A percentile compares a stretch with the other conserved stretches of the same genome.
These are phyloP conservation scores for Backusella circina DNA, from an alignment of 192 early-diverging fungal species.

Conservation along the genomic window DNA sequence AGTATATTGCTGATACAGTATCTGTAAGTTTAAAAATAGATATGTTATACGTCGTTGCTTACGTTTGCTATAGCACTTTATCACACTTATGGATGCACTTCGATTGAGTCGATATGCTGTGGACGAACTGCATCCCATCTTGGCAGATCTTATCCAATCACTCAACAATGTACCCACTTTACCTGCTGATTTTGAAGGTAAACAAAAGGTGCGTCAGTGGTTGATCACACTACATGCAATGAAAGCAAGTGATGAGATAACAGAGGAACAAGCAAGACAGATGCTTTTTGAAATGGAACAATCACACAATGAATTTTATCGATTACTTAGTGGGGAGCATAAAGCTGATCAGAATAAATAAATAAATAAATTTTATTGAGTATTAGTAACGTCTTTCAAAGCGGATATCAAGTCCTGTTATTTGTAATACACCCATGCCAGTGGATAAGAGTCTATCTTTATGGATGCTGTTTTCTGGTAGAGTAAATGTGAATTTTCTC, in stretches of 20 bases:
- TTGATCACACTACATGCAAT: constrained; percentile 86
- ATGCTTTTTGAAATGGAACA: constrained; percentile 89
- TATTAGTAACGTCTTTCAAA: background rate
- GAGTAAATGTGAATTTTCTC: background rate
- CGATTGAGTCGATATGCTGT: constrained; percentile 80
- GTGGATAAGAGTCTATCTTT: background rate
- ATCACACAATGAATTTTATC: constrained; percentile 64
- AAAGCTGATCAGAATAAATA: constrained; percentile 1
- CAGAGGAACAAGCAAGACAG: constrained; percentile 84
- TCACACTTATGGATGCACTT: constrained; percentile 89
- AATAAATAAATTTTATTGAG: background rate
- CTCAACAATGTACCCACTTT: constrained; percentile 79
- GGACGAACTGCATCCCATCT: constrained; percentile 86
- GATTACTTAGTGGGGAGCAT: constrained; percentile 33
- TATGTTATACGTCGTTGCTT: background rate
- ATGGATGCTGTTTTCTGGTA: background rate
- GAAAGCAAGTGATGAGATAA: constrained; percentile 89
- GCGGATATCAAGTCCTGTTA: background rate
- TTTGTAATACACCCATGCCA: background rate
- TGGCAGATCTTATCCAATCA: constrained; percentile 83
- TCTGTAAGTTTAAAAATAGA: constrained; percentile 31
- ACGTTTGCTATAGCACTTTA: constrained; percentile 60
- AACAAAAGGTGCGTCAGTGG: constrained; percentile 83
- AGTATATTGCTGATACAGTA: constrained; percentile 79
- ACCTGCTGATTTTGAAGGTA: constrained; percentile 78